Conservation (phyloP, 1,284 basidiomycete genomes). For the Volvariella surrecta region DNA sequence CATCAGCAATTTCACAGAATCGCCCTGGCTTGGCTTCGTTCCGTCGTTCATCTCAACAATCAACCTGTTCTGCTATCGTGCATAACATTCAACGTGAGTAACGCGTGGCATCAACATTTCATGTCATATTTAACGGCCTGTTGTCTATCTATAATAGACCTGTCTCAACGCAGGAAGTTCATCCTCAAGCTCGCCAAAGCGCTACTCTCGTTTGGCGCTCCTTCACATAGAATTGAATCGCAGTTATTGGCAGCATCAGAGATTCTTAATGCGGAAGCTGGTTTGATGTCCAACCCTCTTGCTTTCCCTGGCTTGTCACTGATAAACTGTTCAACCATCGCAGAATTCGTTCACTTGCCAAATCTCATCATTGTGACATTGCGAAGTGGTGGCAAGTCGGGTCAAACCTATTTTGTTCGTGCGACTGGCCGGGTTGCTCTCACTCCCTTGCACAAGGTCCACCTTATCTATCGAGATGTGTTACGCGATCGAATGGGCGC, state of each 20-base stretch:
- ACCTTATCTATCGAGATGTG: constrained; percentile 70
- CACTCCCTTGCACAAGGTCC: constrained; percentile 64
- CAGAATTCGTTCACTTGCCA: constrained; percentile 77
- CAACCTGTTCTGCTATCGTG: constrained; percentile 17
- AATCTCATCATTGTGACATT: constrained; percentile 75
- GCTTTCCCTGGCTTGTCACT: not conserved
- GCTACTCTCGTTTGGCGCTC: constrained; percentile 75
- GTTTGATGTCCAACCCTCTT: constrained; percentile 15
- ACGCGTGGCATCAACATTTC: not conserved
- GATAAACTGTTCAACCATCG: constrained; percentile 7
- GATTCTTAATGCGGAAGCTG: constrained; percentile 34
- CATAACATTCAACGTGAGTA: constrained; percentile 28
- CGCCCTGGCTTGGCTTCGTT: no score
- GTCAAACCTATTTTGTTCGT: constrained; percentile 73
- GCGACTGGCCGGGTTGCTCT: constrained; percentile 66
- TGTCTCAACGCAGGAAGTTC: constrained; percentile 58
- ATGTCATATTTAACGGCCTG: no score
- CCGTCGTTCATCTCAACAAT: no score
- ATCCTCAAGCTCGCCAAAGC: constrained; percentile 76
- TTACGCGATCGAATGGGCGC: constrained; percentile 68
- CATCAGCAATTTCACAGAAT: no score
- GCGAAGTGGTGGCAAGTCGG: constrained; percentile 51
- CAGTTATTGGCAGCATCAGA: constrained; percentile 53
- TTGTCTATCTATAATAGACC: constrained; percentile 33
- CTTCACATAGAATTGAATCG: constrained; percentile 80